Conservation (phyloP, 345 rosid genomes). For the Orychophragmus violaceus region DNA sequence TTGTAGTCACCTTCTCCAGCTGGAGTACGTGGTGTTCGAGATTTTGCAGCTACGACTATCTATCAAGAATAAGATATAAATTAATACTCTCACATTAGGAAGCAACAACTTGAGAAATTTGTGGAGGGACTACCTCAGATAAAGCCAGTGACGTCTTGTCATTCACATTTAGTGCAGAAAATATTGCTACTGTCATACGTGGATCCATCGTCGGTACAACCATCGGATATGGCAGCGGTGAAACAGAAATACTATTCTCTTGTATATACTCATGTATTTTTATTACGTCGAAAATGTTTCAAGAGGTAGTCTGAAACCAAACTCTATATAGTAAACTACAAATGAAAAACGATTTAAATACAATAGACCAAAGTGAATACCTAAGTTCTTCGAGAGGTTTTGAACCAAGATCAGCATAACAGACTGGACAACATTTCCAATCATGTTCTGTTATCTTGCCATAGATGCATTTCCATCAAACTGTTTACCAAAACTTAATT, state of each 20-base stretch:
- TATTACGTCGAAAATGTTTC: too few species aligned
- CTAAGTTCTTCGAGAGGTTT: neutral
- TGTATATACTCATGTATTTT: too few species aligned
- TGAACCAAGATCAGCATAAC: neutral
- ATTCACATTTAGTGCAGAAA: slow-evolving; percentile 35
- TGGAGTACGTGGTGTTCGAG: slow-evolving; percentile 33
- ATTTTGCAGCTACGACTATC: slow-evolving; percentile 53
- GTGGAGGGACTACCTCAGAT: slow-evolving; percentile 47
- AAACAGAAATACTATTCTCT: slow-evolving; percentile 36
- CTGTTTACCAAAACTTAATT: neutral
- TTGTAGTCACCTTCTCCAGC: slow-evolving; percentile 25
- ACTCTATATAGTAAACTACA: neutral
- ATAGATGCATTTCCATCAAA: neutral
- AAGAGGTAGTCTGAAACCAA: too few species aligned
- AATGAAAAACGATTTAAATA: neutral
- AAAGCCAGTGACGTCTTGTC: slow-evolving; percentile 40
- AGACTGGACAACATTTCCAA: neutral
- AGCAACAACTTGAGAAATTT: neutral
- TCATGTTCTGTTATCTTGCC: neutral
- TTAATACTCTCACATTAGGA: slow-evolving; percentile 10
- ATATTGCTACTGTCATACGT: slow-evolving; percentile 46
- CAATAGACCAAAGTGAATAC: neutral
- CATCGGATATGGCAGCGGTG: slow-evolving; percentile 47
- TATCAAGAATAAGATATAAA: slow-evolving; percentile 32
- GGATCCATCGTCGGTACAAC: slow-evolving; percentile 59